Percentiles rank a stretch among this genome's conserved stretches.
Conservation (phyloP, 129 eudicot genomes). For the Artemisia annua region DNA sequence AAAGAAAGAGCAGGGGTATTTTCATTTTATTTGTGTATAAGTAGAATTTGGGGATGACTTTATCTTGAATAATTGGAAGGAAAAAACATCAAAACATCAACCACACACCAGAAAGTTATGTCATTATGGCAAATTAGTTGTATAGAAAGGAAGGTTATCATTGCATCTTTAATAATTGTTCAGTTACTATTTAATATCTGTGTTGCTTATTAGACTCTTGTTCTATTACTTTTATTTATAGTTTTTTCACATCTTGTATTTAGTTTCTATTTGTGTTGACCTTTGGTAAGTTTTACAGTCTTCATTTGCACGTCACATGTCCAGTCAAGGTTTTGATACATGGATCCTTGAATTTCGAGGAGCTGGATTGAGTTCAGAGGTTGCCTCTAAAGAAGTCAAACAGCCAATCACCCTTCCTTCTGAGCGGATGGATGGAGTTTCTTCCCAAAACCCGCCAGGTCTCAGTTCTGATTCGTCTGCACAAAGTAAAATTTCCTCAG, state of each 20-base stretch:
- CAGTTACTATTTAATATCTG: background rate
- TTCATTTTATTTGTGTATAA: too few relatives aligned
- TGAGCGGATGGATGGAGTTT: conserved; percentile 23
- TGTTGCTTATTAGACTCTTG: background rate
- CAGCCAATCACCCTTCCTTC: conserved; percentile 37
- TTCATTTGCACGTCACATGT: conserved; percentile 81
- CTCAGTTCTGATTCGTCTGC: conserved; percentile 27
- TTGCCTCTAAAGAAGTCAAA: conserved; percentile 34
- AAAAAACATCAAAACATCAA: background rate
- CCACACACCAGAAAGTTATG: background rate
- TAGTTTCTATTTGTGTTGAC: conserved; percentile 23
- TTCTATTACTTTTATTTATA: background rate
- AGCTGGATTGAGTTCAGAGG: conserved; percentile 71
- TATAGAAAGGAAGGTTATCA: too few relatives aligned
- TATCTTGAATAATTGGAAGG: background rate
- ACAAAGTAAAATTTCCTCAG: conserved; percentile 26
- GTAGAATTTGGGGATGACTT: background rate
- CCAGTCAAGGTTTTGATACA: conserved; percentile 80
- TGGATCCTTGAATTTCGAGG: conserved; percentile 89
- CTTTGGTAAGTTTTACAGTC: conserved; percentile 48
- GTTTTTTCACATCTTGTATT: background rate
- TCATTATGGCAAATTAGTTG: too few relatives aligned
- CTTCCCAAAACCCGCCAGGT: conserved; percentile 19
- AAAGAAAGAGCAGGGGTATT: too few relatives aligned
- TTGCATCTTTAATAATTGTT: too few relatives aligned